phyloP scores from a whole-genome alignment of 805 yeast species.

The Sugiyamaella mastotermitis region DNA sequence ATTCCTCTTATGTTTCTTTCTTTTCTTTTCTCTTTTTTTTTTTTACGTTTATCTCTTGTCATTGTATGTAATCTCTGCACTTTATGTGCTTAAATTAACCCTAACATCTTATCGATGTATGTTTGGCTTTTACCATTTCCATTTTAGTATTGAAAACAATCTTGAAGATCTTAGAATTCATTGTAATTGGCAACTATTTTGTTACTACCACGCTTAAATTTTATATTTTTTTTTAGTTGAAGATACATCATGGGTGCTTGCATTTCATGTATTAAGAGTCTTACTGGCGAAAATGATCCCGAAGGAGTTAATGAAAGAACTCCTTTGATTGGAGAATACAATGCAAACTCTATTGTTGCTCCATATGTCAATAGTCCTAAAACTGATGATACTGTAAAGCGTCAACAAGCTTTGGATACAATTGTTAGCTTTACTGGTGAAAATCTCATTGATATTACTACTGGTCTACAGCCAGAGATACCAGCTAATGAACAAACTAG shows the following conservation, averaged over 20 bases:
- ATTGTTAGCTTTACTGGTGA: conserved; percentile 19
- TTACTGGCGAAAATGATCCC: conserved; percentile 4
- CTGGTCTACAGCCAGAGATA: conserved; percentile 17
- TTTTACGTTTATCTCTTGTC: too few relatives aligned
- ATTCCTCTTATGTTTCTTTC: too few relatives aligned
- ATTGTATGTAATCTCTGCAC: too few relatives aligned
- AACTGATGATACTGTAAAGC: neutral
- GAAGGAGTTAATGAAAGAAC: conserved; percentile 7
- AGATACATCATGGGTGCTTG: conserved; percentile 17
- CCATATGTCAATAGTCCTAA: conserved; percentile 1
- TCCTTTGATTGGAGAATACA: conserved; percentile 10
- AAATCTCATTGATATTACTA: conserved; percentile 18
- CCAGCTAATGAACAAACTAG: conserved; percentile 1
- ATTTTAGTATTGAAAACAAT: too few relatives aligned
- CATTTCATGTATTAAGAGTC: conserved; percentile 14
- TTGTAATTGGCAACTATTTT: too few relatives aligned
- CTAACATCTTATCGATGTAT: too few relatives aligned
- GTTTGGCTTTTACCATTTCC: too few relatives aligned
- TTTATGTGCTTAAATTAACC: too few relatives aligned
- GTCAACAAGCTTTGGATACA: conserved; percentile 13
- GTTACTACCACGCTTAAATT: neutral
- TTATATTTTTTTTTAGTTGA: neutral
- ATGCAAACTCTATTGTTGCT: conserved; percentile 3
- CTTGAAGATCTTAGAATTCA: too few relatives aligned
- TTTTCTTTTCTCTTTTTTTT: too few relatives aligned